Percentiles rank a stretch among this genome's conserved stretches.
Evolutionary conservation across 345 rosid species (phyloP).

Genomic region (Sisymbrium irio): DNA sequence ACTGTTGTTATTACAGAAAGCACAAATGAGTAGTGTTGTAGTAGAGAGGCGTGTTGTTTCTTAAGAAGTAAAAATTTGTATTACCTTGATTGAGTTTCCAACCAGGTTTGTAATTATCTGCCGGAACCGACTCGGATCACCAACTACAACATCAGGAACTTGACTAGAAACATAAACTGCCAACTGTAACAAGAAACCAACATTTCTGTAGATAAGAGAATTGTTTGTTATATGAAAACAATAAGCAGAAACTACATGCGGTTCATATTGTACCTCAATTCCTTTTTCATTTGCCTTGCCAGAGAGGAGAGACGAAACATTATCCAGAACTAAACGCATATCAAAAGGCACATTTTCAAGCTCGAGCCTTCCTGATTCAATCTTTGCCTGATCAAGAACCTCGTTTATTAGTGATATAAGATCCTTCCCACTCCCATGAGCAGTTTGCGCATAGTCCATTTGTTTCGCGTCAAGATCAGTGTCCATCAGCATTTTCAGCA

Average conservation of each 20-base stretch:
- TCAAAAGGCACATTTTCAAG: slow-evolving; percentile 86
- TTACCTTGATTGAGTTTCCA: slow-evolving; percentile 91
- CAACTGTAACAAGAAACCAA: slow-evolving; percentile 41
- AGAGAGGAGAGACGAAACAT: slow-evolving; percentile 67
- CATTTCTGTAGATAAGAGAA: not conserved
- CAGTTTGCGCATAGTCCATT: slow-evolving; percentile 80
- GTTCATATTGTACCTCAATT: slow-evolving; percentile 58
- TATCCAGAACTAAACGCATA: slow-evolving; percentile 68
- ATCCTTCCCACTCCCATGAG: slow-evolving; percentile 84
- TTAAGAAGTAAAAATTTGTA: slow-evolving; percentile 17
- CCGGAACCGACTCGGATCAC: slow-evolving; percentile 82
- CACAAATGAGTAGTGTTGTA: not conserved
- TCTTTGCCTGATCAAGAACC: slow-evolving; percentile 98
- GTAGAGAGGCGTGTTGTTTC: not conserved
- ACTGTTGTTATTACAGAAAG: slow-evolving; percentile 53
- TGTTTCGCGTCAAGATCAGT: slow-evolving; percentile 77
- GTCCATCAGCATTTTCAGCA: slow-evolving; percentile 93
- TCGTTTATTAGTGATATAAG: slow-evolving; percentile 77
- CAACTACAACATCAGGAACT: slow-evolving; percentile 77
- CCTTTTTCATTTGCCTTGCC: slow-evolving; percentile 68
- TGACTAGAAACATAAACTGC: slow-evolving; percentile 78
- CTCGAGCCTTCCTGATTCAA: slow-evolving; percentile 96
- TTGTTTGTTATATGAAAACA: slow-evolving; percentile 1
- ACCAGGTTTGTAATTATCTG: slow-evolving; percentile 94
- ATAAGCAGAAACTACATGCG: not conserved